phyloP scores from a whole-genome alignment of 805 yeast species.

The Groenewaldozyma salmanticensis region DNA sequence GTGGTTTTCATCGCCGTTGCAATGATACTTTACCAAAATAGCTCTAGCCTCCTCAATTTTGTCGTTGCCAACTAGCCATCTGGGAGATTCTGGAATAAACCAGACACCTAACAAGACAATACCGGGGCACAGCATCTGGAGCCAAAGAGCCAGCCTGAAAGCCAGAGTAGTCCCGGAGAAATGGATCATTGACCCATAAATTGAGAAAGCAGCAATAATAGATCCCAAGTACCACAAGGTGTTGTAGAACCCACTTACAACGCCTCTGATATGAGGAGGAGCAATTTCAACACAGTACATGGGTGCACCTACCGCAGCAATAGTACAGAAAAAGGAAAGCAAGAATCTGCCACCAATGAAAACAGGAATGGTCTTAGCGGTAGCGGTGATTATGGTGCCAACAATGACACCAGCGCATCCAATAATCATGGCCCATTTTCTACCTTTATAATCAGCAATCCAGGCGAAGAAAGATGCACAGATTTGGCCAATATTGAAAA shows the following conservation, averaged over 20 bases:
- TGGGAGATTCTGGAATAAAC: slow-evolving; percentile 10
- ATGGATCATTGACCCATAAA: slow-evolving; percentile 5
- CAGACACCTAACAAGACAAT: slow-evolving; percentile 2
- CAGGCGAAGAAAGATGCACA: slow-evolving; percentile 10
- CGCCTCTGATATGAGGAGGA: slow-evolving; percentile 16
- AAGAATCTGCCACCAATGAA: slow-evolving; percentile 14
- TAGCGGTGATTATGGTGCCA: slow-evolving; percentile 9
- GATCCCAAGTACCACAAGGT: slow-evolving; percentile 11
- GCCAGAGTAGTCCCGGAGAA: slow-evolving; percentile 2
- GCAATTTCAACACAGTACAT: slow-evolving; percentile 13
- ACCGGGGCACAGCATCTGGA: slow-evolving; percentile 9
- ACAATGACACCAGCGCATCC: slow-evolving; percentile 12
- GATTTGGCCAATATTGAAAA: slow-evolving; percentile 12
- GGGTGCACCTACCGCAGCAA: slow-evolving; percentile 11
- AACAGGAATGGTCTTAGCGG: slow-evolving; percentile 5
- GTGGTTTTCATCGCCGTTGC: slow-evolving; percentile 7
- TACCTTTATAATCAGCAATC: slow-evolving; percentile 9
- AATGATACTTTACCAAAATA: slow-evolving; percentile 9
- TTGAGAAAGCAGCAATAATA: slow-evolving; percentile 9
- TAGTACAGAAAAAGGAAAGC: slow-evolving; percentile 10
- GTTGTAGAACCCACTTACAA: slow-evolving; percentile 14
- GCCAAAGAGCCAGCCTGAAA: slow-evolving; percentile 10
- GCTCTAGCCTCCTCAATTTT: slow-evolving; percentile 8
- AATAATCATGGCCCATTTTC: slow-evolving; percentile 9
- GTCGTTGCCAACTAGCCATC: slow-evolving; percentile 11